These are phyloP conservation scores for Metschnikowia koreensis DNA, from an alignment of 805 yeast species.

Conservation along the genomic window DNA sequence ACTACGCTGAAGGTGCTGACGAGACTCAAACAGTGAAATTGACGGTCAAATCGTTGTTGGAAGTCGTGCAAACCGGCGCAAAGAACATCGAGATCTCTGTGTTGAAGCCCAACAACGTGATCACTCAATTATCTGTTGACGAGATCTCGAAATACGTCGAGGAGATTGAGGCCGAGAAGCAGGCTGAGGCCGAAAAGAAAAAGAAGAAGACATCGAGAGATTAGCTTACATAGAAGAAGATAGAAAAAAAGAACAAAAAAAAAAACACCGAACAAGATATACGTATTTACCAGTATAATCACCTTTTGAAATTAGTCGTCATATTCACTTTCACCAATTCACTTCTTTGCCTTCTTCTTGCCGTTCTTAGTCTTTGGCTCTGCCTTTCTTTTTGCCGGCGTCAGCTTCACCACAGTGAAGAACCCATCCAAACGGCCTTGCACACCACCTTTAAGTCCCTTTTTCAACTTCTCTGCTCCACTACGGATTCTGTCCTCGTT, in stretches of 20 bases:
- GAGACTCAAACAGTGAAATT: constrained; percentile 74
- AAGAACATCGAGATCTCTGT: constrained; percentile 92
- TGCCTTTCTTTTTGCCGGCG: constrained; percentile 40
- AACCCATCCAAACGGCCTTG: constrained; percentile 94
- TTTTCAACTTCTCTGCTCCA: constrained; percentile 82
- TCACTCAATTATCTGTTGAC: constrained; percentile 62
- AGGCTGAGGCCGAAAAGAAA: constrained; percentile 75
- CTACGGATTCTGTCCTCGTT: constrained; percentile 86
- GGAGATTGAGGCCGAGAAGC: constrained; percentile 85
- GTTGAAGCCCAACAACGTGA: constrained; percentile 64
- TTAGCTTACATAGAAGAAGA: background rate
- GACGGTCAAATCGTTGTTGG: constrained; percentile 82
- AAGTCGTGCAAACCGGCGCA: constrained; percentile 97
- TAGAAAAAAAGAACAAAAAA: no score
- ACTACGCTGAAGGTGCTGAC: constrained; percentile 61
- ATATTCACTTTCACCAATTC: background rate
- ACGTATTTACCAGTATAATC: background rate
- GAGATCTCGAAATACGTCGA: constrained; percentile 74
- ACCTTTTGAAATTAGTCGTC: background rate
- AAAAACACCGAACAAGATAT: no score
- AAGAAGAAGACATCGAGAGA: constrained; percentile 31
- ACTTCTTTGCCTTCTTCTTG: constrained; percentile 25
- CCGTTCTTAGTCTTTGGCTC: constrained; percentile 34
- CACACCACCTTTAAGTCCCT: constrained; percentile 78
- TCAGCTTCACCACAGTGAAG: constrained; percentile 57